Conservation (phyloP, 139 green algal genomes). For the Ulvella scutata region DNA sequence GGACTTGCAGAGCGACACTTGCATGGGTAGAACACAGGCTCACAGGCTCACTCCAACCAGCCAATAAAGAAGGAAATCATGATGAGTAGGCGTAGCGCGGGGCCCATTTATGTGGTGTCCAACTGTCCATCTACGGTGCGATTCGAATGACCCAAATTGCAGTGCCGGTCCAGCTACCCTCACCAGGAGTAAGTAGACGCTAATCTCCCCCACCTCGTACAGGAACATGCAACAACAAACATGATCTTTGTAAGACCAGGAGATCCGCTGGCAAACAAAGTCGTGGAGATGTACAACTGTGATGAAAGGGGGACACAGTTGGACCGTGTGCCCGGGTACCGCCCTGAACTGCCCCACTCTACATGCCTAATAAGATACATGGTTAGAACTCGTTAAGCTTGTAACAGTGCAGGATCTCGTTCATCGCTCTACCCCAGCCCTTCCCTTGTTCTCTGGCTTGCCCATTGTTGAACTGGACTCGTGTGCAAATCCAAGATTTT, state of each 20-base stretch:
- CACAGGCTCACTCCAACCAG: too few relatives aligned
- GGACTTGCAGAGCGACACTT: too few relatives aligned
- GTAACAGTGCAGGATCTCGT: neutral
- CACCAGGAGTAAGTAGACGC: neutral
- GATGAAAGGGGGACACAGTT: neutral
- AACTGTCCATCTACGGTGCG: neutral
- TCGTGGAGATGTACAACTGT: neutral
- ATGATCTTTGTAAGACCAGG: slow-evolving; percentile 34
- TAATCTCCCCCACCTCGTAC: neutral
- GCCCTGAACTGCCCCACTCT: neutral
- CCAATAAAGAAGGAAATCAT: too few relatives aligned
- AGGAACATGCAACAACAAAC: slow-evolving; percentile 45
- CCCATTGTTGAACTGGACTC: too few relatives aligned
- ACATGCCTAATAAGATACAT: neutral
- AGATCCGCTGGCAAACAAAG: slow-evolving; percentile 19
- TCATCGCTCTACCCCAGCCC: too few relatives aligned
- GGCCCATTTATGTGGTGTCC: neutral
- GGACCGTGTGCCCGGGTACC: neutral
- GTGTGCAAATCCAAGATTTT: too few relatives aligned
- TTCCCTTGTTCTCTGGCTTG: too few relatives aligned
- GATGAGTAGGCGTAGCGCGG: too few relatives aligned
- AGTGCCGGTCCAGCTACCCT: too few relatives aligned
- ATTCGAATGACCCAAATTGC: neutral
- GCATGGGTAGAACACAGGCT: too few relatives aligned
- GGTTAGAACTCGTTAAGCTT: neutral